Evolutionary conservation across 2,329 filamentous ascomycete species (phyloP).

Genomic region (Pseudogymnoascus pannorum): DNA sequence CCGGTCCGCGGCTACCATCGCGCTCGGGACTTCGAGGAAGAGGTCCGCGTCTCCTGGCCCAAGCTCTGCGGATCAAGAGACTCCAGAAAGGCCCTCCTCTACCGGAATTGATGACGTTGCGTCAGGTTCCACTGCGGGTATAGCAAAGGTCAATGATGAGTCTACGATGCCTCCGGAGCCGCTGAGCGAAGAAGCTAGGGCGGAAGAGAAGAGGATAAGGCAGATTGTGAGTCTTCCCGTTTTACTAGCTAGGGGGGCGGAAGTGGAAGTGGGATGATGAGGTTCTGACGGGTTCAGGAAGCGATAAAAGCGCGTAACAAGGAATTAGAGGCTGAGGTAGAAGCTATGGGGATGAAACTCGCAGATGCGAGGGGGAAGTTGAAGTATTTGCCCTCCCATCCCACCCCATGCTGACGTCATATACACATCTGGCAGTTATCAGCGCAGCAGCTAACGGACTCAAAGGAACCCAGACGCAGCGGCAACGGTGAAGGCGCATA

Average conservation of each 20-base stretch:
- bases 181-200: neutral
- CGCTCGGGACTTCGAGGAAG: neutral
- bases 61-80: neutral
- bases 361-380: slow-evolving; percentile 30
- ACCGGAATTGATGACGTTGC: too few species aligned
- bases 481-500: slow-evolving; percentile 53
- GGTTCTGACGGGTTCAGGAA: neutral
- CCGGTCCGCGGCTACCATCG: neutral
- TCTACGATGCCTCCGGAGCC: too few species aligned
- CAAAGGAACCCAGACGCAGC: slow-evolving; percentile 24
- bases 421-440: neutral
- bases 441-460: neutral
- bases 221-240: neutral
- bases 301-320: neutral
- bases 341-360: slow-evolving; percentile 29
- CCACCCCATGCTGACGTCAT: neutral
- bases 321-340: slow-evolving; percentile 22
- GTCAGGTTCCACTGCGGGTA: too few species aligned
- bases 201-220: neutral
- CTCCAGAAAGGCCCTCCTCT: too few species aligned
- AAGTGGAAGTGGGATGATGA: too few species aligned
- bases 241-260: too few species aligned
- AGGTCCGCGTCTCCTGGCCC: neutral
- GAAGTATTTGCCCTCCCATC: slow-evolving; percentile 20
- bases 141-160: too few species aligned